Percentiles rank a stretch among this genome's conserved stretches.
These are phyloP conservation scores for Chalciporus piperatus DNA, from an alignment of 768 basidiomycete genomes.

Conservation along the genomic window DNA sequence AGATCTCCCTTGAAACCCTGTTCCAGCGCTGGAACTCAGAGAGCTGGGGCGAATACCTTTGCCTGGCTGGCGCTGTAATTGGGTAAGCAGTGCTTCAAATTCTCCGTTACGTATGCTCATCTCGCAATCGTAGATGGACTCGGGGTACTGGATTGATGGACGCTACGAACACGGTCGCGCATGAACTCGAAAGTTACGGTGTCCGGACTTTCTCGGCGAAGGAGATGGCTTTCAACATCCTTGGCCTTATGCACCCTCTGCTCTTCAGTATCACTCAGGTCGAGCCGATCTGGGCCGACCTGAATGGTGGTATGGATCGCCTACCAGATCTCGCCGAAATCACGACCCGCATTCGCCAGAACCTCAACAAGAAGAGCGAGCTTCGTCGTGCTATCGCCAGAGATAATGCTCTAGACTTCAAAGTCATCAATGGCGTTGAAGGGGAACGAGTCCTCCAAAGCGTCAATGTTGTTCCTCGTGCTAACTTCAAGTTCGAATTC, in stretches of 20 bases:
- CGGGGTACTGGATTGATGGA: slow-evolving; percentile 98
- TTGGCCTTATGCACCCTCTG: slow-evolving; percentile 98
- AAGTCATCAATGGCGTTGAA: slow-evolving; percentile 82
- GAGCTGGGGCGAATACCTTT: slow-evolving; percentile 98
- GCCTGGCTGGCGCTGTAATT: slow-evolving; percentile 96
- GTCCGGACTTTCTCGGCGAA: slow-evolving; percentile 98
- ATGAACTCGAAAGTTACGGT: slow-evolving; percentile 88
- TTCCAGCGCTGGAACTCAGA: slow-evolving; percentile 99
- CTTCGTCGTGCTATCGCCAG: slow-evolving; percentile 90
- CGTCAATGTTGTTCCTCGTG: slow-evolving; percentile 90
- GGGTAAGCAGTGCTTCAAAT: slow-evolving; percentile 53
- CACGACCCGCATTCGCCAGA: slow-evolving; percentile 78
- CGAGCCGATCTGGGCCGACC: slow-evolving; percentile 98
- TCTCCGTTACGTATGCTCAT: slow-evolving; percentile 4
- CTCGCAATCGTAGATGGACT: slow-evolving; percentile 67
- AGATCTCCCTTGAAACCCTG: slow-evolving; percentile 95
- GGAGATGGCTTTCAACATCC: slow-evolving; percentile 99
- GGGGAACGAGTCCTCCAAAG: slow-evolving; percentile 92
- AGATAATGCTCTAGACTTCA: slow-evolving; percentile 96
- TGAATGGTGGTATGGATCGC: slow-evolving; percentile 98
- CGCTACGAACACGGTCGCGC: slow-evolving; percentile 91
- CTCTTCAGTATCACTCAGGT: slow-evolving; percentile 99
- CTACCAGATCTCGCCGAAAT: slow-evolving; percentile 93
- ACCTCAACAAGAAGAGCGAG: slow-evolving; percentile 83
- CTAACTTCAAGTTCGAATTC: slow-evolving; percentile 97